Evolutionary conservation across 192 early-diverging fungal genomes (phyloP).

Genomic region (Coemansia sp.): DNA sequence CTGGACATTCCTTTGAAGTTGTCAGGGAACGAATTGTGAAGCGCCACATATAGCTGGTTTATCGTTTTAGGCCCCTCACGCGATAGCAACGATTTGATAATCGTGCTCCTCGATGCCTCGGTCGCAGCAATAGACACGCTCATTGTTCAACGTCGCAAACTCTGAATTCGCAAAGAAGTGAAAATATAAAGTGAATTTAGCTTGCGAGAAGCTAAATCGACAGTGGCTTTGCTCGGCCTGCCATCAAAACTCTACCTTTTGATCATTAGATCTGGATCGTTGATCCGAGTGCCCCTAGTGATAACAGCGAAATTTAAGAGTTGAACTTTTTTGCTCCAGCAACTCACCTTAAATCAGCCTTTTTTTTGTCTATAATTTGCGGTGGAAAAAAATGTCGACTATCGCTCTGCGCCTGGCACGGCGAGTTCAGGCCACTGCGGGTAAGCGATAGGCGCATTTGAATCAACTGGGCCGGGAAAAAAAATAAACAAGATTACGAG

Average conservation of each 20-base stretch:
- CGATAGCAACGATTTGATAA: conserved; percentile 41
- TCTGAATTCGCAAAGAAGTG: neutral
- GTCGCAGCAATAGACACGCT: conserved; percentile 2
- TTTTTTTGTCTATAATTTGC: neutral
- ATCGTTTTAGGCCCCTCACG: conserved; percentile 44
- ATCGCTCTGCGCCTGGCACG: neutral
- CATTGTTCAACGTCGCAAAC: neutral
- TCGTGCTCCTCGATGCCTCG: conserved; percentile 35
- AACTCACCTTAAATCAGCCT: neutral
- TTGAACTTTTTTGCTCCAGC: neutral
- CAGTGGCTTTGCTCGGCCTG: neutral
- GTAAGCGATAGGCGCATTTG: conserved; percentile 6
- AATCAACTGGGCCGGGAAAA: neutral
- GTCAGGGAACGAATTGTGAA: conserved; percentile 20
- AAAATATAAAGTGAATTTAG: neutral
- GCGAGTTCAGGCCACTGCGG: conserved; percentile 3
- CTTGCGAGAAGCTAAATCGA: neutral
- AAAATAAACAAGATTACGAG: neutral
- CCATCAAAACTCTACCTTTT: neutral
- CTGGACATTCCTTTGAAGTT: conserved; percentile 39
- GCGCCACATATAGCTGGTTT: conserved; percentile 30
- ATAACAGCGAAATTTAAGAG: neutral
- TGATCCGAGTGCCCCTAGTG: neutral
- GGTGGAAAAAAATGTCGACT: conserved; percentile 6
- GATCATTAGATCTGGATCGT: neutral